phyloP scores from a whole-genome alignment of 441 rosid genomes.

The Francoa sonchifolia region DNA sequence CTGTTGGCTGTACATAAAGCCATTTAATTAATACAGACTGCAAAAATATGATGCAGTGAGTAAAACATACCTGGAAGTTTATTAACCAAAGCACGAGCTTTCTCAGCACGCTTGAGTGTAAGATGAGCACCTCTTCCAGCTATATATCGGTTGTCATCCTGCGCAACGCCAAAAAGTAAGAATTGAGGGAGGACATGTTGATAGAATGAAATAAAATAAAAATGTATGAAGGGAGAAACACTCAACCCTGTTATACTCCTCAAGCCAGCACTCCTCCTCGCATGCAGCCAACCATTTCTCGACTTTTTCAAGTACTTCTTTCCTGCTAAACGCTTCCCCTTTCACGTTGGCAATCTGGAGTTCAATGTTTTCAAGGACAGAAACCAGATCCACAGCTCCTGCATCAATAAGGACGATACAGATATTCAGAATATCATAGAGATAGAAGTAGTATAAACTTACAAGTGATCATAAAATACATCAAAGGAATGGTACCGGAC shows the following conservation, averaged over 20 bases:
- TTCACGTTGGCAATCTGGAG: conserved; percentile 64
- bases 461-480: too few relatives aligned
- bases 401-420: conserved; percentile 7
- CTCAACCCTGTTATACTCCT: conserved; percentile 85
- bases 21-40: too few relatives aligned
- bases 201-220: not conserved
- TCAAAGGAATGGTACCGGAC: conserved; percentile 38
- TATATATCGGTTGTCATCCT: conserved; percentile 91
- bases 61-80: conserved; percentile 66
- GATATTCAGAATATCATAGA: conserved; percentile 7
- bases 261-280: conserved; percentile 97
- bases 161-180: conserved; percentile 11
- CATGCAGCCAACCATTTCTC: conserved; percentile 96
- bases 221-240: conserved; percentile 10
- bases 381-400: conserved; percentile 52
- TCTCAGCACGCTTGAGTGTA: conserved; percentile 91
- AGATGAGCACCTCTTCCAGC: conserved; percentile 98
- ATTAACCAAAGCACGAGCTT: conserved; percentile 84
- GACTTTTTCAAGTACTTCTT: conserved; percentile 77
- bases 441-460: conserved; percentile 1
- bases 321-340: conserved; percentile 84
- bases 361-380: conserved; percentile 67
- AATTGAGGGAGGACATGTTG: conserved; percentile 11
- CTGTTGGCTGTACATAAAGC: too few relatives aligned
- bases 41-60: too few relatives aligned